Percentiles rank a stretch among this genome's conserved stretches.
These are phyloP conservation scores for Acacia acuminata DNA, from an alignment of 306 rosid genomes.

Conservation along the genomic window DNA sequence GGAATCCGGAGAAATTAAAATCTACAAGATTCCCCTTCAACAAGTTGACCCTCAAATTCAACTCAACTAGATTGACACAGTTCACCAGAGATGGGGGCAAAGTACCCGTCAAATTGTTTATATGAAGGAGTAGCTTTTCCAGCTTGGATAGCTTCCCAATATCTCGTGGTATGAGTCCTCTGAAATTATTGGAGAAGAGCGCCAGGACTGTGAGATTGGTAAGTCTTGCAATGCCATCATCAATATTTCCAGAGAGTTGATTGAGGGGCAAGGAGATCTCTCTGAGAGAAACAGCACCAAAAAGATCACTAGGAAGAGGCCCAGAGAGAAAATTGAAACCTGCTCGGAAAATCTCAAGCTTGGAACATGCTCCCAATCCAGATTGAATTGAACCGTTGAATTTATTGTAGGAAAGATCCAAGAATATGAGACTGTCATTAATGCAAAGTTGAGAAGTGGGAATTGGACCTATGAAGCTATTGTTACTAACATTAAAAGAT, in stretches of 20 bases:
- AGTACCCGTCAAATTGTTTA: slow-evolving; percentile 69
- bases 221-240: slow-evolving; percentile 46
- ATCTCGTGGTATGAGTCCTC: slow-evolving; percentile 54
- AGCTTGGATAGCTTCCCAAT: slow-evolving; percentile 70
- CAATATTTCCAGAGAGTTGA: slow-evolving; percentile 56
- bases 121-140: slow-evolving; percentile 62
- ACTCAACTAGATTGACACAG: slow-evolving; percentile 61
- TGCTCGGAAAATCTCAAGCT: slow-evolving; percentile 69
- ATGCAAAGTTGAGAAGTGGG: slow-evolving; percentile 55
- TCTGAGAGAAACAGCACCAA: slow-evolving; percentile 41
- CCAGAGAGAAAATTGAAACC: slow-evolving; percentile 71
- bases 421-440: slow-evolving; percentile 39
- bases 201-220: slow-evolving; percentile 63
- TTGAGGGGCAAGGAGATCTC: slow-evolving; percentile 69
- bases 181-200: slow-evolving; percentile 66
- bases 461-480: slow-evolving; percentile 66
- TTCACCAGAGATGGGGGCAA: slow-evolving; percentile 64
- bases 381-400: slow-evolving; percentile 46
- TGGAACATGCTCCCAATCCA: slow-evolving; percentile 69
- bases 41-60: slow-evolving; percentile 77
- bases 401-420: slow-evolving; percentile 73
- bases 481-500: slow-evolving; percentile 78
- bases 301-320: slow-evolving; percentile 67
- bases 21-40: slow-evolving; percentile 68
- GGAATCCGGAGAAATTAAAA: slow-evolving; percentile 66